Percentiles rank a stretch among this genome's conserved stretches.
phyloP scores from a whole-genome alignment of 2,329 filamentous ascomycete species.

The Phyllosticta paracitricarpa region DNA sequence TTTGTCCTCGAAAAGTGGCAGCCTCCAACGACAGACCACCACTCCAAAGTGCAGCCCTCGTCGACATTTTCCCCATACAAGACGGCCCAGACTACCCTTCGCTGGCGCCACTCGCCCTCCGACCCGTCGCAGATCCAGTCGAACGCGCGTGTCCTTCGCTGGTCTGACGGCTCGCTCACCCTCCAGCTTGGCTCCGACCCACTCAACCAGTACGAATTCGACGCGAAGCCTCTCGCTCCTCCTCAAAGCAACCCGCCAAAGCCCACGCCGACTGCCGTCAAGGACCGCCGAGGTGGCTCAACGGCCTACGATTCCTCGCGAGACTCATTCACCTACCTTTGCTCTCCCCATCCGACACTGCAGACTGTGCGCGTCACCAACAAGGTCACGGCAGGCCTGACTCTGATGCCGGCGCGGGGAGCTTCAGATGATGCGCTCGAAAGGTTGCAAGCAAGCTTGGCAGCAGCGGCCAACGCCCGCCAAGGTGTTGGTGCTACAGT shows the following conservation, averaged over 20 bases:
- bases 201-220: conserved; percentile 62
- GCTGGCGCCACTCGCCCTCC: conserved; percentile 58
- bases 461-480: conserved; percentile 49
- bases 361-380: conserved; percentile 63
- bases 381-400: conserved; percentile 65
- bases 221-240: conserved; percentile 60
- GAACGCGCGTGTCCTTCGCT: conserved; percentile 64
- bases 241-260: conserved; percentile 39
- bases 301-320: conserved; percentile 50
- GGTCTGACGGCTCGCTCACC: conserved; percentile 71
- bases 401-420: conserved; percentile 55
- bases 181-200: conserved; percentile 61
- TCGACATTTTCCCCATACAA: conserved; percentile 49
- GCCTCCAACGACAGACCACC: conserved; percentile 50
- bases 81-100: conserved; percentile 56
- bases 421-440: conserved; percentile 63
- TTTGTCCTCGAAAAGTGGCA: conserved; percentile 59
- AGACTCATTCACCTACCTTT: conserved; percentile 68
- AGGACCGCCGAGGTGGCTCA: conserved; percentile 12
- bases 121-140: conserved; percentile 58
- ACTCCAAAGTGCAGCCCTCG: conserved; percentile 36
- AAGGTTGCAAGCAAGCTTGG: conserved; percentile 57
- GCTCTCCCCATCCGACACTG: conserved; percentile 58
- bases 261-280: conserved; percentile 36
- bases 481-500: conserved; percentile 40